Conservation (phyloP, 192 early-diverging fungal species). For the Gigaspora rosea region DNA sequence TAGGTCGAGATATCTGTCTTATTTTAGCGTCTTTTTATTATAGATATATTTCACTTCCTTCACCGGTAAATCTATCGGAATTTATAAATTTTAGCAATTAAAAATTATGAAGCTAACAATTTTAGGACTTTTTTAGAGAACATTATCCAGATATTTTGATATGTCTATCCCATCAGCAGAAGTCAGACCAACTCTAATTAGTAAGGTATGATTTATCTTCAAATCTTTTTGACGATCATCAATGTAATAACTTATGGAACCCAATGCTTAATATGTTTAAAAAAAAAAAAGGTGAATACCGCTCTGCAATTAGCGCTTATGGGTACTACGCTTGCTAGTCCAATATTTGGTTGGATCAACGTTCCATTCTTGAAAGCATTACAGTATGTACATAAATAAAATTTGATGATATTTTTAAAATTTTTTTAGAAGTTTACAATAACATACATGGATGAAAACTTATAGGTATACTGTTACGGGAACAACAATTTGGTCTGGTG, state of each 20-base stretch:
- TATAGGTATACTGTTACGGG: slow-evolving; percentile 64
- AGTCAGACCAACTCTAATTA: slow-evolving; percentile 83
- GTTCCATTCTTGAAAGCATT: slow-evolving; percentile 55
- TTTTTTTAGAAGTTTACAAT: neutral
- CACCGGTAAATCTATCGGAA: slow-evolving; percentile 58
- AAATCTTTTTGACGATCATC: neutral
- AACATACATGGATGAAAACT: slow-evolving; percentile 8
- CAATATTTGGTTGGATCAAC: slow-evolving; percentile 69
- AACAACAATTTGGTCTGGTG: slow-evolving; percentile 82
- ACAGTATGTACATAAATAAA: slow-evolving; percentile 49
- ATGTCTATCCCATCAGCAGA: slow-evolving; percentile 89
- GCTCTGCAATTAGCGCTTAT: slow-evolving; percentile 83
- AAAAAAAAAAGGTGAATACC: slow-evolving; percentile 68
- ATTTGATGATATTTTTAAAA: neutral
- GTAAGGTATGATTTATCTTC: slow-evolving; percentile 57
- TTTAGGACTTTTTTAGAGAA: slow-evolving; percentile 61
- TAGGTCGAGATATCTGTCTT: slow-evolving; percentile 83
- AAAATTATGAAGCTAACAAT: slow-evolving; percentile 5
- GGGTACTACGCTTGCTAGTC: slow-evolving; percentile 69
- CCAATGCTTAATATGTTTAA: neutral
- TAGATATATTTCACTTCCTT: slow-evolving; percentile 84
- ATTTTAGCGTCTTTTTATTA: slow-evolving; percentile 78
- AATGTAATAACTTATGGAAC: neutral
- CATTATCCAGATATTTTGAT: slow-evolving; percentile 82
- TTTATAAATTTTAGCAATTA: neutral